Evolutionary conservation across 2,329 filamentous ascomycete genomes (phyloP), one percentile per base, ranked within the genome.

Genomic region (Keithomyces neogunnii): DNA sequence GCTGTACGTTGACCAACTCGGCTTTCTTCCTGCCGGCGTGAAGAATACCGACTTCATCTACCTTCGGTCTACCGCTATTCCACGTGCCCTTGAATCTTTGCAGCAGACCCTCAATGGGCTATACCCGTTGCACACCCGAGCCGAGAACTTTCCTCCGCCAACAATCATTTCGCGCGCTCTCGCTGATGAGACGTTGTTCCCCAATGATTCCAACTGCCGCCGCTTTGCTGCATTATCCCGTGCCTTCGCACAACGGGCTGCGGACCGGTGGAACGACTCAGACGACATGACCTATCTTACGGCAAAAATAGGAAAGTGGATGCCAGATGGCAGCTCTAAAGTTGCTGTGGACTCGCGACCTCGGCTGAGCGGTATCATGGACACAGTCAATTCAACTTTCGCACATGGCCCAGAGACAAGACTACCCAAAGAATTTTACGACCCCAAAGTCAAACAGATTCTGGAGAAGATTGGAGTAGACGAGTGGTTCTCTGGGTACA

Each of bases 401-500:
- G 92, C 91, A 2, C 93, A 97, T 65, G 66, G 66, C 26, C 81
- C 86, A 0, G 78, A 80, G 9, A 96, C 91, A 0, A 82, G 78
- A 45, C 77, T 97, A 3, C 93, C 93, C 0, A 74, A 77, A 8
- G 87, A 90, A 56, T 97, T 99, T 67, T 97, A 97, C 68, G 89
- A 96, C 62, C 65, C 76, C 19, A 85, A 84, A 62, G 82, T 78
- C 3, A 77, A 82, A 47, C 74, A 76, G 3, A 86, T 90, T 54
- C 81, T 93, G 52, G 74, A 84, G 52, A 86, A 82, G 65, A 85
- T 96, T 53, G 82, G 80, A 31, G 84, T 91, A 0, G 91, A 99
- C 61, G 93, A 97, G 70, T 97, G 93, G 93, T 97, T 86, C 66
- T 73, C 80, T 26, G 92, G 93, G 3, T 97, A 95, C 66, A 77